Conservation (phyloP, 2,329 filamentous ascomycete species). For the Fusarium luffae region DNA sequence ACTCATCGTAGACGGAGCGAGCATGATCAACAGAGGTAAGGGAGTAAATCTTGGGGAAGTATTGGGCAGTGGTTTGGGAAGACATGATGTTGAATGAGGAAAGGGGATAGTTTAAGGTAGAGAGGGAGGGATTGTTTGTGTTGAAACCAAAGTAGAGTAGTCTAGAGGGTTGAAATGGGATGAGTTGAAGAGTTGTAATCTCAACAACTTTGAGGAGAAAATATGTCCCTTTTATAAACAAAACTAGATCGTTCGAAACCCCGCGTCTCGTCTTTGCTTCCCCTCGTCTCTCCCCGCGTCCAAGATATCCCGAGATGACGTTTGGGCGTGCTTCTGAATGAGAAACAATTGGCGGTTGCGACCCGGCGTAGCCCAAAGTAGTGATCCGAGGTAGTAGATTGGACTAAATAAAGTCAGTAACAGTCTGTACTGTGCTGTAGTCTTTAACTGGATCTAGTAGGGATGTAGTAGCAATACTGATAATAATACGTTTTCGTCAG, state of each 20-base stretch:
- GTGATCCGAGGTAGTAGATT: conserved; percentile 34
- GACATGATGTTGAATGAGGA: conserved; percentile 27
- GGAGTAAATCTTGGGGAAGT: conserved; percentile 45
- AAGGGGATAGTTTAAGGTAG: not conserved
- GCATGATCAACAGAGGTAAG: conserved; percentile 43
- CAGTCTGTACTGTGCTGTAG: not conserved
- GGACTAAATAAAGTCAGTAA: not conserved
- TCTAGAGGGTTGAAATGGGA: conserved; percentile 5
- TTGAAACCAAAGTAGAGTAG: conserved; percentile 19
- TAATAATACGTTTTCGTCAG: conserved; percentile 39
- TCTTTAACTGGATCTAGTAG: not conserved
- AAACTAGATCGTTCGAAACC: conserved; percentile 7
- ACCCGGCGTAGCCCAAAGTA: conserved; percentile 38
- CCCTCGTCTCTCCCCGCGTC: conserved; percentile 31
- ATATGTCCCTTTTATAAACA: conserved; percentile 29
- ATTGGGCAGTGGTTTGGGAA: conserved; percentile 39
- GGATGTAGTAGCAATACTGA: not conserved
- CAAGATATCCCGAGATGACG: conserved; percentile 35
- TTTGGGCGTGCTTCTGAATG: conserved; percentile 33
- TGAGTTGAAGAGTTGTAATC: conserved; percentile 15
- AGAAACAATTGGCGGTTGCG: conserved; percentile 36
- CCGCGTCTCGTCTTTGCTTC: conserved; percentile 22
- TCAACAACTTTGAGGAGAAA: conserved; percentile 23
- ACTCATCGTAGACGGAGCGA: conserved; percentile 51
- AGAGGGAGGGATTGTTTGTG: conserved; percentile 10